These are phyloP conservation scores for Urochloa ruziziensis DNA, from an alignment of 176 grass and related monocot genomes.

Conservation along the genomic window DNA sequence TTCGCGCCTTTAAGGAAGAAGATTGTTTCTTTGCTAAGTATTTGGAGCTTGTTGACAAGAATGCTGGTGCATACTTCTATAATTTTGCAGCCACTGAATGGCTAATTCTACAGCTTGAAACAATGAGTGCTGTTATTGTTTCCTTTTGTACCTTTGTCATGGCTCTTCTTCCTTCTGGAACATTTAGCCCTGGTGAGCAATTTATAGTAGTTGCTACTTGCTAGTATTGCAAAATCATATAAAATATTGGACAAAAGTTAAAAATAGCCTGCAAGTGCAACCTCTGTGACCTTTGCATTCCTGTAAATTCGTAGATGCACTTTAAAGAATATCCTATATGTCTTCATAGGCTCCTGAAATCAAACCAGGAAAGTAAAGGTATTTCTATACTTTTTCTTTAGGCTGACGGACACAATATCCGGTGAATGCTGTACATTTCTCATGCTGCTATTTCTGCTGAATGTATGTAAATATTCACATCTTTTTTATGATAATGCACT, in stretches of 20 bases:
- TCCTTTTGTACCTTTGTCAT: conserved; percentile 74
- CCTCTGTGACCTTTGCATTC: neutral
- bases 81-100: conserved; percentile 88
- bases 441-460: too few species aligned
- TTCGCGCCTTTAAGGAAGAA: conserved; percentile 76
- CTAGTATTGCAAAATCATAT: neutral
- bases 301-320: too few species aligned
- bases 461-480: too few species aligned
- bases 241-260: neutral
- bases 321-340: too few species aligned
- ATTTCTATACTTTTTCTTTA: too few species aligned
- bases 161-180: conserved; percentile 68
- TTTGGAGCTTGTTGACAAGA: conserved; percentile 77
- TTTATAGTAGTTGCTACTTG: neutral
- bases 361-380: too few species aligned
- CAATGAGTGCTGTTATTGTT: conserved; percentile 62
- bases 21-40: conserved; percentile 68
- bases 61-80: conserved; percentile 66
- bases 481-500: too few species aligned
- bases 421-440: too few species aligned
- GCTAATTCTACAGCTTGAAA: conserved; percentile 79
- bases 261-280: neutral
- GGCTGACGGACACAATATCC: too few species aligned
- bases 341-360: too few species aligned
- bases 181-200: conserved; percentile 67